Percentiles rank a stretch among this genome's conserved stretches.
Evolutionary conservation across 2,329 filamentous ascomycete species (phyloP).

Genomic region (Xylariaceae sp.): DNA sequence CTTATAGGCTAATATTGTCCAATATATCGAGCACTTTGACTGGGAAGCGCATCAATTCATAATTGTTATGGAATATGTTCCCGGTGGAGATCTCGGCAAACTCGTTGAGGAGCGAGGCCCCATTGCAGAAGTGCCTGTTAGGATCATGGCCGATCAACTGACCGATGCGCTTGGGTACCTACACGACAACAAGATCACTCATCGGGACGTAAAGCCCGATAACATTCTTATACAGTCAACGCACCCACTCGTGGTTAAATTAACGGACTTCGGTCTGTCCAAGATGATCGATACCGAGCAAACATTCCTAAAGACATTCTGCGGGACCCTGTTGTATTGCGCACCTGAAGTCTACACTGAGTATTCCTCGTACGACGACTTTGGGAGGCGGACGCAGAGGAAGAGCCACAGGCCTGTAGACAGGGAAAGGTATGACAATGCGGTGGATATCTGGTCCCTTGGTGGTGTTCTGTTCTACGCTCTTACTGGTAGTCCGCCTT

Average conservation of each 20-base stretch:
- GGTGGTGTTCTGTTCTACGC: conserved; percentile 89
- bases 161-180: conserved; percentile 83
- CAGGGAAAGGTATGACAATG: conserved; percentile 78
- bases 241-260: conserved; percentile 78
- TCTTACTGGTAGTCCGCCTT: conserved; percentile 79
- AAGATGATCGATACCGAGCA: conserved; percentile 90
- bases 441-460: conserved; percentile 95
- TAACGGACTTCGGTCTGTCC: conserved; percentile 95
- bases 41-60: conserved; percentile 83
- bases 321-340: conserved; percentile 92
- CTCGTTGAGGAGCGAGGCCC: conserved; percentile 64
- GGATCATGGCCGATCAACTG: conserved; percentile 74
- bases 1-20: conserved; percentile 78
- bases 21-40: conserved; percentile 87
- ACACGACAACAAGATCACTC: conserved; percentile 86
- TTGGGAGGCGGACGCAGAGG: conserved; percentile 64
- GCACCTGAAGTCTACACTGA: conserved; percentile 93
- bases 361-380: conserved; percentile 68
- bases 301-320: conserved; percentile 94
- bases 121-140: conserved; percentile 70
- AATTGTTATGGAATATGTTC: conserved; percentile 94
- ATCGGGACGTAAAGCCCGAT: conserved; percentile 98
- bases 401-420: conserved; percentile 58
- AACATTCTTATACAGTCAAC: conserved; percentile 84
- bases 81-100: conserved; percentile 78